Evolutionary conservation across 1,284 basidiomycete species (phyloP).

Genomic region (Trichosporon inkin): DNA sequence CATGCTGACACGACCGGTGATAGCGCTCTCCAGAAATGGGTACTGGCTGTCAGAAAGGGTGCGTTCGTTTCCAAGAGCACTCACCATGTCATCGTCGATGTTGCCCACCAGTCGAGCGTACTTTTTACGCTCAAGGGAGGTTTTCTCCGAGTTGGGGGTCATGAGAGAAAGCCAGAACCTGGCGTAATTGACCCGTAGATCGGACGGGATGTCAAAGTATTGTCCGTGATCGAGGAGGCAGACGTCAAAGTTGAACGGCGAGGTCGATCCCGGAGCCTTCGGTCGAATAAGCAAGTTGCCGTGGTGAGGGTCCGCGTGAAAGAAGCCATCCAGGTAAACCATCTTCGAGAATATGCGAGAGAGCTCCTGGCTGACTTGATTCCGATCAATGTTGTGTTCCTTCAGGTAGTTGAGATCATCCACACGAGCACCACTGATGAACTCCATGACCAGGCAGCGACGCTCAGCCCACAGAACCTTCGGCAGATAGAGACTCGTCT

Average conservation of each 20-base stretch:
- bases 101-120: slow-evolving; percentile 87
- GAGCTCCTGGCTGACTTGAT: slow-evolving; percentile 86
- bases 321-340: slow-evolving; percentile 85
- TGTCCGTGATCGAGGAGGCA: slow-evolving; percentile 80
- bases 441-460: slow-evolving; percentile 92
- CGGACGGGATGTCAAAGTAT: slow-evolving; percentile 81
- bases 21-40: slow-evolving; percentile 73
- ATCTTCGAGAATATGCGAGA: slow-evolving; percentile 78
- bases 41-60: slow-evolving; percentile 28
- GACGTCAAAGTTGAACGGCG: slow-evolving; percentile 90
- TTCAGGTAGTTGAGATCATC: slow-evolving; percentile 86
- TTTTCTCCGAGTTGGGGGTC: slow-evolving; percentile 62
- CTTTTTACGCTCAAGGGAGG: slow-evolving; percentile 65
- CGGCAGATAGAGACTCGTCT: slow-evolving; percentile 86
- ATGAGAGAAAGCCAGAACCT: slow-evolving; percentile 80
- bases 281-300: slow-evolving; percentile 90
- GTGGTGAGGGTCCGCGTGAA: slow-evolving; percentile 51
- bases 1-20: slow-evolving; percentile 60
- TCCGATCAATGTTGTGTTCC: slow-evolving; percentile 81
- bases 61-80: slow-evolving; percentile 30
- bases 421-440: slow-evolving; percentile 74
- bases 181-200: slow-evolving; percentile 62
- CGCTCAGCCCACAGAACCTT: slow-evolving; percentile 77
- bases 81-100: slow-evolving; percentile 75
- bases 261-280: slow-evolving; percentile 60